Base-by-base conservation (phyloP, 2,329 filamentous ascomycete genomes). In the Spiromastix sp. region DNA sequence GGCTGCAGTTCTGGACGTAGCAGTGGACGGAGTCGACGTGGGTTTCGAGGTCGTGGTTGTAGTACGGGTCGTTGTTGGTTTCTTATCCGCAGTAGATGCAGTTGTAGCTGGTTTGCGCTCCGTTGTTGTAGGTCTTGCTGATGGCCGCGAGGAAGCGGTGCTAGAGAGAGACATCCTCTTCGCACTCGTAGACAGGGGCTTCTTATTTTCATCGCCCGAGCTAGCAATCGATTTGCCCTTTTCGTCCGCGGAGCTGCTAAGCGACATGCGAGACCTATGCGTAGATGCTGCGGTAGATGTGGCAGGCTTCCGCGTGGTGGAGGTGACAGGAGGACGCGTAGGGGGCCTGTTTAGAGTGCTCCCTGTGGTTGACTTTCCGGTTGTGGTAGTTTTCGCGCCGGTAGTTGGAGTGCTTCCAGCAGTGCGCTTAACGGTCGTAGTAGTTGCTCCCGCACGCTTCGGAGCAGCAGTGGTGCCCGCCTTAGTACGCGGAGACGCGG, bases 81-180 rank as follows among this genome's bases (percentile, higher is more conserved):
- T 59, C 37, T 50, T 54, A 30, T 59, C 56, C 4, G 52, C 39
- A 4, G 54, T 40, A 4, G 60, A 52, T 15, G 56, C 52, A 19
- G 54, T 54, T 20, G 60, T 51, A 40, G 55, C 62, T 16, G 55
- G 53, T 39, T 59, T 54, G 15, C 61, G 55, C 33, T 63, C 58
- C 5, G 56, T 52, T 7, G 59, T 46, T 3, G 44, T 46, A 8
- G 57, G 39, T 42, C 53, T 60, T 17, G 49, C 36, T 4, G 60
- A 52, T 6, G 59, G 45, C 11, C 59, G 50, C 11, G 55, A 53
- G 27, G 55, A 49, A 1, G 59, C 42, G 9, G 54, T 58, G 4
- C 61, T 54, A 6, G 53, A 59, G 36, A 67, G 49, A 4, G 64
- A 67, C 54, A 62, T 60, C 29, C 63, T 55, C 49, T 67, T 67